Conservation (phyloP, 1,139 yeast genomes). For the Sugiyamaella paludigena region DNA sequence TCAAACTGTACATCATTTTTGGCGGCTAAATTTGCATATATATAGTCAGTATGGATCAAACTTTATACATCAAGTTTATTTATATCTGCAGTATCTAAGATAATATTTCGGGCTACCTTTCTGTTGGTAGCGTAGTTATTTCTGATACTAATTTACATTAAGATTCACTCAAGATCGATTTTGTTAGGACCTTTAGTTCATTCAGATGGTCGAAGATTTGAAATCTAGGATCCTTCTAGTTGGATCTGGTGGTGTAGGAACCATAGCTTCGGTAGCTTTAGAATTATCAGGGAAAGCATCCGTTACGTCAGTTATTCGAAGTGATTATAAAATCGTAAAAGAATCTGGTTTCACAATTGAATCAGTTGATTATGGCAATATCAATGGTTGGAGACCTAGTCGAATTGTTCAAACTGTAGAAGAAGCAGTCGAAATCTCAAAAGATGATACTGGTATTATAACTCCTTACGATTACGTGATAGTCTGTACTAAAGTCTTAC, state of each 20-base stretch:
- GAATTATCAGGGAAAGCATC: slow-evolving; percentile 47
- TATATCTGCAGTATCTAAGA: no score
- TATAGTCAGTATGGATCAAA: no score
- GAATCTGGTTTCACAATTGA: slow-evolving; percentile 57
- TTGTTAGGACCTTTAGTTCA: no score
- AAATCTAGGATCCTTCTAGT: slow-evolving; percentile 41
- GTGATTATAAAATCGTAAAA: slow-evolving; percentile 57
- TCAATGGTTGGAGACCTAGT: slow-evolving; percentile 53
- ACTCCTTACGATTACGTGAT: slow-evolving; percentile 61
- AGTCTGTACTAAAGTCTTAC: slow-evolving; percentile 70
- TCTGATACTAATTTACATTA: no score
- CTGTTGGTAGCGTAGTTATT: no score
- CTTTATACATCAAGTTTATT: no score
- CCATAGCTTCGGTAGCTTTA: slow-evolving; percentile 62
- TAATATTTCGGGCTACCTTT: no score
- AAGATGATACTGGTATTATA: slow-evolving; percentile 34
- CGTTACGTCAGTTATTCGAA: slow-evolving; percentile 61
- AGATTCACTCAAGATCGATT: no score
- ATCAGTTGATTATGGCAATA: slow-evolving; percentile 59
- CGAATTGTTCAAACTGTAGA: slow-evolving; percentile 38
- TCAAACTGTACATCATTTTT: no score
- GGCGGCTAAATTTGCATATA: no score
- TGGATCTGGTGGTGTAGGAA: slow-evolving; percentile 76
- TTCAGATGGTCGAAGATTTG: background rate
- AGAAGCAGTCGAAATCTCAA: slow-evolving; percentile 42